phyloP scores from a whole-genome alignment of 164 flowering plant species.

The Taxillus chinensis region DNA sequence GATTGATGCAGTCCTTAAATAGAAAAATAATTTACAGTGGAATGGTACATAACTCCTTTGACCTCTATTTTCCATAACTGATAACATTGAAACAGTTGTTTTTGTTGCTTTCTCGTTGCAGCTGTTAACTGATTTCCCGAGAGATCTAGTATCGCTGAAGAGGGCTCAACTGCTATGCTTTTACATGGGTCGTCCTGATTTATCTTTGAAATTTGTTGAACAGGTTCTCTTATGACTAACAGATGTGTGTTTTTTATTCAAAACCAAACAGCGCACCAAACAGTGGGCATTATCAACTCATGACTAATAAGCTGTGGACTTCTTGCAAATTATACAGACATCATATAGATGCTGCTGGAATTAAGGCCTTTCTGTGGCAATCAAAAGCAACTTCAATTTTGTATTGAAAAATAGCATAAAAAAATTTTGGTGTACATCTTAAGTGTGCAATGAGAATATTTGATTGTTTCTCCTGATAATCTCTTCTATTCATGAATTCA shows the following conservation, averaged over 20 bases:
- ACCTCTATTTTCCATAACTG: background rate
- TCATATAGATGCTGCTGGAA: no score
- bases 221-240: constrained; percentile 37
- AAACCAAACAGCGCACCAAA: no score
- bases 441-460: no score
- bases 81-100: background rate
- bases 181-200: constrained; percentile 72
- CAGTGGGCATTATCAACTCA: no score
- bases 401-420: no score
- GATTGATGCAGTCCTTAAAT: background rate
- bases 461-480: no score
- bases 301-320: no score
- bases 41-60: background rate
- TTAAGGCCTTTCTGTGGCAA: no score
- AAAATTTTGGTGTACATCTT: no score
- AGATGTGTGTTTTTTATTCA: background rate
- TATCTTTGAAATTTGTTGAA: constrained; percentile 51
- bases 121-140: constrained; percentile 64
- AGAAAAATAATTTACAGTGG: background rate
- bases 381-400: no score
- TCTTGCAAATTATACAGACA: no score
- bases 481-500: background rate
- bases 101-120: constrained; percentile 19
- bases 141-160: constrained; percentile 69
- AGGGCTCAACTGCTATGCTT: constrained; percentile 73